These are phyloP conservation scores for Penicillium cataractarum DNA, from an alignment of 495 filamentous ascomycete species.

Conservation along the genomic window DNA sequence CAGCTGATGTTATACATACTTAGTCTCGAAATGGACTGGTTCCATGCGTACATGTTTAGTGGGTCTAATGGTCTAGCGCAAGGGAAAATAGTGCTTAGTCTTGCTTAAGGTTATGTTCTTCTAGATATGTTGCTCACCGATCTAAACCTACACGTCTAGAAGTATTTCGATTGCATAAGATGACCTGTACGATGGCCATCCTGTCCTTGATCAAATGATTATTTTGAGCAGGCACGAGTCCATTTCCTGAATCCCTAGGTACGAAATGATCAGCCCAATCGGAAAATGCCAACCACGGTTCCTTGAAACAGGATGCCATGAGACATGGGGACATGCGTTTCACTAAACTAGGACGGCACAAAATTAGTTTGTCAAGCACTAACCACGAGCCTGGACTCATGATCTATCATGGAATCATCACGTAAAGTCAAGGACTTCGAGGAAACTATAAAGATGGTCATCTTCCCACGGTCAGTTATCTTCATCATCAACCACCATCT, in stretches of 20 bases:
- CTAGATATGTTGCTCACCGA: background rate
- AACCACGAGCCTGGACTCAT: background rate
- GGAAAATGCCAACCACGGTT: slow-evolving; percentile 12
- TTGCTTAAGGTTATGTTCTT: background rate
- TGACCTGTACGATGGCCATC: no score
- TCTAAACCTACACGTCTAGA: background rate
- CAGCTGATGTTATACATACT: background rate
- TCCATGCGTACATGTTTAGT: background rate
- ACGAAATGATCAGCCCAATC: background rate
- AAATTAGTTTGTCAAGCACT: background rate
- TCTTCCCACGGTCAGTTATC: slow-evolving; percentile 8
- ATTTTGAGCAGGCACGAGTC: background rate
- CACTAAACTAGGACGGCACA: slow-evolving; percentile 5
- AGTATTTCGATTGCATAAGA: background rate
- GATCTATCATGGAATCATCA: slow-evolving; percentile 5
- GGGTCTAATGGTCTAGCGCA: background rate
- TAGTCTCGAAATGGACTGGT: background rate
- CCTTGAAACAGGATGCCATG: slow-evolving; percentile 16
- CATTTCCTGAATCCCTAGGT: background rate
- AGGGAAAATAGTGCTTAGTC: background rate
- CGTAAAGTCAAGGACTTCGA: slow-evolving; percentile 3
- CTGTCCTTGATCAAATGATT: no score
- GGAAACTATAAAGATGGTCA: slow-evolving; percentile 17
- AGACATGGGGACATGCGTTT: slow-evolving; percentile 21
- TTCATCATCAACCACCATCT: slow-evolving; percentile 1